Evolutionary conservation across 169 alveolate species (phyloP).

Genomic region (Plasmodium yoelii): DNA sequence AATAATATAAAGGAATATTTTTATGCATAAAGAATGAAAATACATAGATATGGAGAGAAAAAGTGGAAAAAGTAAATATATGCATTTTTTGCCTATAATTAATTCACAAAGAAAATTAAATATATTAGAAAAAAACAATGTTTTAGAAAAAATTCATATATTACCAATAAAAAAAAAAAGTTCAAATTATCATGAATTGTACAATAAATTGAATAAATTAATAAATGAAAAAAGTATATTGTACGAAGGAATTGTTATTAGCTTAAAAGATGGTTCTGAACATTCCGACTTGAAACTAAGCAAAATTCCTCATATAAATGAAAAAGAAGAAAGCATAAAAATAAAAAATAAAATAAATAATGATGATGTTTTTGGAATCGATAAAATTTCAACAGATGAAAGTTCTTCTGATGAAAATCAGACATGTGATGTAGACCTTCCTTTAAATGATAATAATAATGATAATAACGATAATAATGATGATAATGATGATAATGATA

Average conservation of each 20-base stretch:
- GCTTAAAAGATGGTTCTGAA: background rate
- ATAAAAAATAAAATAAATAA: background rate
- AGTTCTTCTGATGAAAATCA: background rate
- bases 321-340: slow-evolving; percentile 3
- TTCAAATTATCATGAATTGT: slow-evolving; percentile 9
- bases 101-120: slow-evolving; percentile 39
- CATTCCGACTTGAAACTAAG: background rate
- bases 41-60: slow-evolving; percentile 5
- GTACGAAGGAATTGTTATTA: slow-evolving; percentile 59
- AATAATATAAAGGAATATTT: too few species aligned
- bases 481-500: too few species aligned
- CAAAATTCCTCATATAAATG: background rate
- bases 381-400: background rate
- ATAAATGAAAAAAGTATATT: slow-evolving; percentile 27
- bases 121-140: slow-evolving; percentile 26
- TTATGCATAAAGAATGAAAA: too few species aligned
- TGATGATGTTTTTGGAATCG: background rate
- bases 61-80: slow-evolving; percentile 31
- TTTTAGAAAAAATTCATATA: slow-evolving; percentile 58
- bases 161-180: slow-evolving; percentile 34
- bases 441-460: background rate
- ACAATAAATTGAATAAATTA: slow-evolving; percentile 24
- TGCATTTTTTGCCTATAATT: slow-evolving; percentile 11
- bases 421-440: background rate
- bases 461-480: too few species aligned